Evolutionary conservation across 2,329 filamentous ascomycete genomes (phyloP).

Genomic region (Pseudocercospora musae): DNA sequence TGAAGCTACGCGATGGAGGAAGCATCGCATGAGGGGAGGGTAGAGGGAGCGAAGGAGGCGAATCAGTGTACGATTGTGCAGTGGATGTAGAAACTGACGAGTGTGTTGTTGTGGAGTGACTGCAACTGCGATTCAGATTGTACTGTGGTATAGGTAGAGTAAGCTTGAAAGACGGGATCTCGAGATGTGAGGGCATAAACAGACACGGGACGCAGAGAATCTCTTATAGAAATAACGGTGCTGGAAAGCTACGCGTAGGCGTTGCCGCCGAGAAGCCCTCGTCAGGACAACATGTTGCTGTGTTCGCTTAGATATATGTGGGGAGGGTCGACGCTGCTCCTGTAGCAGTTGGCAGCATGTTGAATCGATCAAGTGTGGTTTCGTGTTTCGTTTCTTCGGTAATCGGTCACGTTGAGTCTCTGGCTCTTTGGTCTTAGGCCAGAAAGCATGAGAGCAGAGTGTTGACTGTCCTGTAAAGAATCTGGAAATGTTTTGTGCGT

Average conservation of each 20-base stretch:
- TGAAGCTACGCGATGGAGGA: conserved; percentile 10
- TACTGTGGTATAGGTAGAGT: background rate
- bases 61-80: background rate
- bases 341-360: background rate
- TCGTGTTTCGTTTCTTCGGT: background rate
- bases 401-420: background rate
- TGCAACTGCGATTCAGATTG: background rate
- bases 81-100: background rate
- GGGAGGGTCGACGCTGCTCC: background rate
- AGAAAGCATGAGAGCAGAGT: too few relatives aligned
- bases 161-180: conserved; percentile 4
- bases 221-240: background rate
- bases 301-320: background rate
- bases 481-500: background rate
- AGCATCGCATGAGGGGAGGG: conserved; percentile 11
- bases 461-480: too few relatives aligned
- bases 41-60: background rate
- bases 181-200: conserved; percentile 9
- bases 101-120: background rate
- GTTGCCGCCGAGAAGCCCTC: background rate
- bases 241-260: background rate
- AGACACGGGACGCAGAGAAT: background rate
- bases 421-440: background rate
- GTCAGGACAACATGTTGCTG: conserved; percentile 4
- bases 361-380: background rate